Base-by-base conservation (phyloP, 1,284 basidiomycete species). In the Malassezia obtusa region DNA sequence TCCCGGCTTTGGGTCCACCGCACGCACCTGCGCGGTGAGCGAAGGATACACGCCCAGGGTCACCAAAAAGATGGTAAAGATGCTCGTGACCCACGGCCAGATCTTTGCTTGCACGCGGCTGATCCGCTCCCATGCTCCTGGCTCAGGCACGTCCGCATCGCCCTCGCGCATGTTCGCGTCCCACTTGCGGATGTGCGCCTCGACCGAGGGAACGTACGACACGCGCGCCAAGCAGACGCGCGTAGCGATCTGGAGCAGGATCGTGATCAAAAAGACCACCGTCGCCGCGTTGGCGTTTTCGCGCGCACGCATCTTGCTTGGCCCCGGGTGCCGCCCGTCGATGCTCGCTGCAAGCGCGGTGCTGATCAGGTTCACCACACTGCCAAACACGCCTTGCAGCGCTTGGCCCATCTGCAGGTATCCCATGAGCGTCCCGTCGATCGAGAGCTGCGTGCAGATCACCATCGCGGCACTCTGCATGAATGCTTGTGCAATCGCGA, bases 391-490 rank as follows among this genome's bases (percentile, higher is more conserved):
- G 12, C 59, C 64, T 12, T 64, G 53, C 8, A 64, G 12, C 17
- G 60, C 64, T 43, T 65, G 64, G 9, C 62, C 62, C 8, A 59
- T 17, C 10, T 64, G 50, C 52, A 64, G 55, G 21, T 56, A 37
- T 32, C 60, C 58, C 52, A 62, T 51, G 12, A 52, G 28, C 12
- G 26, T 22, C 4, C 56, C 56, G 21, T 55, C 56, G 21, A 57
- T 53, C 26, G 43, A 43, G 19, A 56, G 39, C 9, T 41, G 45
- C 17, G 58, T 52, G 25, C 55, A 55, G 19, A 65, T 41, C 2
- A 50, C 52, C 35, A 65, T 59, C n/a, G 58, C 57, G 2, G 62
- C 60, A 17, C 51, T 62, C 49, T 65, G 64, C 31, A 65, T 41
- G 32, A 55, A 63, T 0, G 58, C 40, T 21, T 49, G 47, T 3